Evolutionary conservation across 1,284 basidiomycete species (phyloP).

Genomic region (Tetrapyrgos nigripes): DNA sequence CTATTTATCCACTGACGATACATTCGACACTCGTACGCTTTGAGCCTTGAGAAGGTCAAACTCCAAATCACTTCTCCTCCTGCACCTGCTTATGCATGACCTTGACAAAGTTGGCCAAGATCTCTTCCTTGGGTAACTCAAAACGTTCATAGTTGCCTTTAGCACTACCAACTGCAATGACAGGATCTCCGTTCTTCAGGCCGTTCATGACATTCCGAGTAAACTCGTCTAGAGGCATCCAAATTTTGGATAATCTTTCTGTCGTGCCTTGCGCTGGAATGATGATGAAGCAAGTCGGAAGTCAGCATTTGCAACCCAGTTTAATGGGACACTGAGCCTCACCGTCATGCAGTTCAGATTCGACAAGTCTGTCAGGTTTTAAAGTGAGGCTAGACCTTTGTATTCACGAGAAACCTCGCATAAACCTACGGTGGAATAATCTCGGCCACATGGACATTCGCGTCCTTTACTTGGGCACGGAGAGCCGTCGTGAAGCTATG

Average conservation of each 20-base stretch:
- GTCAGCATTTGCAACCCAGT: not conserved
- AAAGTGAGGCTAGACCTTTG: not conserved
- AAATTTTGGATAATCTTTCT: slow-evolving; percentile 52
- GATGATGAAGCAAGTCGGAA: slow-evolving; percentile 2
- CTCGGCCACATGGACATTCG: slow-evolving; percentile 63
- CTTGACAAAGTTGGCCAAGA: not conserved
- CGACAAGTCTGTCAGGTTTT: slow-evolving; percentile 50
- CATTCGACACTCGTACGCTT: too few species aligned
- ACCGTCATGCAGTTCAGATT: slow-evolving; percentile 73
- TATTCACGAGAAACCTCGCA: not conserved
- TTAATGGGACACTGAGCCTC: slow-evolving; percentile 21
- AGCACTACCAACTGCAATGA: slow-evolving; percentile 43
- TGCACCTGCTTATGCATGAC: not conserved
- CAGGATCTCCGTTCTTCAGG: slow-evolving; percentile 50
- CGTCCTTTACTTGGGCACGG: slow-evolving; percentile 52
- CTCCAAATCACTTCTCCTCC: not conserved
- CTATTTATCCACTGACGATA: not conserved
- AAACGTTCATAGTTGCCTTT: slow-evolving; percentile 30
- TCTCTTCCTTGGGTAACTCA: slow-evolving; percentile 27
- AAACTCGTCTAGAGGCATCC: slow-evolving; percentile 67
- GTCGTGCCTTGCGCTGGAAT: slow-evolving; percentile 57
- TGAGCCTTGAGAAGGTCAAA: not conserved
- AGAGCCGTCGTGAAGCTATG: slow-evolving; percentile 60
- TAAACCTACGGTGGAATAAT: slow-evolving; percentile 66
- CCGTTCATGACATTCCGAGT: slow-evolving; percentile 53